A percentile compares a stretch with the other conserved stretches of the same genome.
These are phyloP conservation scores for Penicillium arizonense DNA, from an alignment of 495 filamentous ascomycete genomes.

Conservation along the genomic window DNA sequence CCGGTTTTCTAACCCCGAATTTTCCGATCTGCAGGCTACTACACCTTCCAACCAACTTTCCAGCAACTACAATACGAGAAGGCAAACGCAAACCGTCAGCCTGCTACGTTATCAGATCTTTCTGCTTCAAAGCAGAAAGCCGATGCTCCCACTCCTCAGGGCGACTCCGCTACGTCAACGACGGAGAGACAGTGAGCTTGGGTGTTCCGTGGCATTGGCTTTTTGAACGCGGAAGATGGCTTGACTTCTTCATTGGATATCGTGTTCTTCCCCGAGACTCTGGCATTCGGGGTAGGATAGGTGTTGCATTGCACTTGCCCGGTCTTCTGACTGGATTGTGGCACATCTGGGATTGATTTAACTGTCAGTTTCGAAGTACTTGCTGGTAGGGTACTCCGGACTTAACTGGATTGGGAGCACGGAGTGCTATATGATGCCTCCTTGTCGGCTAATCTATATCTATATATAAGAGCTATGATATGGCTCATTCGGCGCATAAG, in stretches of 20 bases:
- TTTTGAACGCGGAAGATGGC: neutral
- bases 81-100: neutral
- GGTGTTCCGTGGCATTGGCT: neutral
- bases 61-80: conserved; percentile 21
- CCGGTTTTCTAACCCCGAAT: conserved; percentile 13
- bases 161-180: neutral
- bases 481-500: no score
- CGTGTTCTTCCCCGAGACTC: neutral
- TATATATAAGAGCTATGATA: no score
- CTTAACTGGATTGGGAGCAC: neutral
- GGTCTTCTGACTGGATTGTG: neutral
- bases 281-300: neutral
- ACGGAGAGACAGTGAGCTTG: neutral
- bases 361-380: neutral
- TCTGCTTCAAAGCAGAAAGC: neutral
- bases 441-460: no score
- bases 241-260: neutral
- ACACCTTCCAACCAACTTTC: conserved; percentile 31
- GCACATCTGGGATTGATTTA: neutral
- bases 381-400: neutral
- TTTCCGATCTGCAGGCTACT: conserved; percentile 26
- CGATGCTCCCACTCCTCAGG: neutral
- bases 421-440: no score
- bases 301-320: neutral
- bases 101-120: neutral